Conservation (phyloP, 176 grass and related monocot species). For the Chloris gayana region DNA sequence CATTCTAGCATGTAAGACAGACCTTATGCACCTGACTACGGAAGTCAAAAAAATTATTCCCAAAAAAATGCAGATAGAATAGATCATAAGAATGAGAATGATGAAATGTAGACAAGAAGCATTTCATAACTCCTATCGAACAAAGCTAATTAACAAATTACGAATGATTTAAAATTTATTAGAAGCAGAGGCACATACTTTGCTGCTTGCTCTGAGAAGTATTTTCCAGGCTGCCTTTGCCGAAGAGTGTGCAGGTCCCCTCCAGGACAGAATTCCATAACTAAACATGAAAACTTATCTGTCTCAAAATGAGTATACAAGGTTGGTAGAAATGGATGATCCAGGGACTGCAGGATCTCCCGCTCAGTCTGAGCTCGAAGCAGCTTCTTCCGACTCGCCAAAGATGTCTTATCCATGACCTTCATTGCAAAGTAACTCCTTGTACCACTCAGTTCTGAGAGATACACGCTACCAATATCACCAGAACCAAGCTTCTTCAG, state of each 20-base stretch:
- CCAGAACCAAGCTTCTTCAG: slow-evolving; percentile 80
- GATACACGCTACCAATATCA: slow-evolving; percentile 87
- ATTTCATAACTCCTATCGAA: not conserved
- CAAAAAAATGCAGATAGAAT: not conserved
- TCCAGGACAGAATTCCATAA: slow-evolving; percentile 94
- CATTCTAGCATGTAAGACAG: not conserved
- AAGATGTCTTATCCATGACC: slow-evolving; percentile 86
- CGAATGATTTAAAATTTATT: not conserved
- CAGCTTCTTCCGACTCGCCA: slow-evolving; percentile 88
- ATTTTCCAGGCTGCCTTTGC: slow-evolving; percentile 84
- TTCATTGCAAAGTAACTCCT: slow-evolving; percentile 93
- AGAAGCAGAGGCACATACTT: slow-evolving; percentile 58
- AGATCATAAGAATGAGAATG: not conserved
- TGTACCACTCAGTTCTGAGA: slow-evolving; percentile 82
- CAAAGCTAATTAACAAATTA: not conserved
- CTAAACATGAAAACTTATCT: slow-evolving; percentile 88
- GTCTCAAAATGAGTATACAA: slow-evolving; percentile 94
- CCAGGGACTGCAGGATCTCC: slow-evolving; percentile 82
- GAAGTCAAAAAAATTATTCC: not conserved
- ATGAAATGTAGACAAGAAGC: not conserved
- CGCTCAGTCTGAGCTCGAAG: slow-evolving; percentile 83
- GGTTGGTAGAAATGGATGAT: slow-evolving; percentile 92
- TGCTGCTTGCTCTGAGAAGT: slow-evolving; percentile 87
- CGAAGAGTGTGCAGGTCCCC: slow-evolving; percentile 88
- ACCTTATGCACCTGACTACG: not conserved